Evolutionary conservation across 768 basidiomycete genomes (phyloP).

Genomic region (Tephrocybe rancida): DNA sequence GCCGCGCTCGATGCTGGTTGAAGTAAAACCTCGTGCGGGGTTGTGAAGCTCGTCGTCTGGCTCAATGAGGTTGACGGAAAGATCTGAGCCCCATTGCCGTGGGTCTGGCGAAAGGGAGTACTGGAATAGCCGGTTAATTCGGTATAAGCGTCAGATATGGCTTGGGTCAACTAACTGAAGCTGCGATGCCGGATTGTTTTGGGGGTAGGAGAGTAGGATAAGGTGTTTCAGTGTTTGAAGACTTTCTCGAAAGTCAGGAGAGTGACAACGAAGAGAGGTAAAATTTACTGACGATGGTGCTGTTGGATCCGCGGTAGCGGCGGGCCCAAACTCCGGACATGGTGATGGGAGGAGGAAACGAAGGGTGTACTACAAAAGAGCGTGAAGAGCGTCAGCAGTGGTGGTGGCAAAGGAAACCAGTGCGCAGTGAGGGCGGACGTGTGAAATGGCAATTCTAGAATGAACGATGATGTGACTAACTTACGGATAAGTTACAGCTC

Average conservation of each 20-base stretch:
- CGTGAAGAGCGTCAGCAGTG: slow-evolving; percentile 4
- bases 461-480: slow-evolving; percentile 9
- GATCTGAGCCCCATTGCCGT: slow-evolving; percentile 51
- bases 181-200: slow-evolving; percentile 16
- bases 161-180: slow-evolving; percentile 12
- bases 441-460: slow-evolving; percentile 2
- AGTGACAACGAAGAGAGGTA: neutral
- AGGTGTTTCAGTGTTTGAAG: slow-evolving; percentile 21
- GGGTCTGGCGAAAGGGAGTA: slow-evolving; percentile 58
- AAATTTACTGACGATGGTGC: slow-evolving; percentile 15
- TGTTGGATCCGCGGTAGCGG: slow-evolving; percentile 16
- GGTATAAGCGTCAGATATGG: neutral
- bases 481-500: slow-evolving; percentile 10
- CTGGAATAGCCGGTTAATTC: slow-evolving; percentile 28
- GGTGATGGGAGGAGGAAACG: neutral
- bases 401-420: slow-evolving; percentile 1
- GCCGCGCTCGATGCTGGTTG: slow-evolving; percentile 18
- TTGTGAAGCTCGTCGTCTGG: slow-evolving; percentile 64
- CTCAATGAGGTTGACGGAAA: slow-evolving; percentile 45
- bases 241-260: slow-evolving; percentile 9
- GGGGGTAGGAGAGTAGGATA: slow-evolving; percentile 19
- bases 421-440: slow-evolving; percentile 1
- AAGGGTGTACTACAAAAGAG: slow-evolving; percentile 9
- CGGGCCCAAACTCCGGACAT: slow-evolving; percentile 18
- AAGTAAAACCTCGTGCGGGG: slow-evolving; percentile 42